Evolutionary conservation across 768 basidiomycete species (phyloP), one percentile per base, ranked within the genome.

Genomic region (Grammothele lineata): DNA sequence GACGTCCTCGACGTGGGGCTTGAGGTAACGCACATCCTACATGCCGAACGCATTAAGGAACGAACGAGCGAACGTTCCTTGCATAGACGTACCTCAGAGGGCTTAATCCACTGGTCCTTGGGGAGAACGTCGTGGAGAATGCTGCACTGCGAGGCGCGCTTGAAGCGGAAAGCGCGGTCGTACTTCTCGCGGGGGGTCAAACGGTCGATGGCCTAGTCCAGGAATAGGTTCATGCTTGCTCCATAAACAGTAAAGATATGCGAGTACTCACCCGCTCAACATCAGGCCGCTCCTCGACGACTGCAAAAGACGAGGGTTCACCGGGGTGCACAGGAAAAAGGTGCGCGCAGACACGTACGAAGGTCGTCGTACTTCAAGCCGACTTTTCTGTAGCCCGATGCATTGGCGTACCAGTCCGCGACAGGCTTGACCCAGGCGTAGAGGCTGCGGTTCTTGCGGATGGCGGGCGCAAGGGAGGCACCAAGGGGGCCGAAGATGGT

Each of bases 351-450:
- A 54, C 43, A 78, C 90, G 67, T 57, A 92, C 90, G 73, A 61
- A 99, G 80, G 76, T 99, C 95, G 66, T 99, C 95, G 65, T 96
- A 94, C 62, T 78, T 82, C 69, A 97, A 80, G 56, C 95, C 95
- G 61, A 89, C 75, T 61, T 83, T 76, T 57, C 95, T 80, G 76
- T 93, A 89, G 33, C 94, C 92, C 32, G 85, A 66, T 44, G 84
- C 69, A 63, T 86, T 65, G 57, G 85, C 85, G 62, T 96, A 97
- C 79, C 84, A 86, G 56, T 78, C 74, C 7, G 92, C 88, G 46
- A 96, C 40, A 46, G 92, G 92, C 50, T 81, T 83, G 53, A 95
- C 55, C 69, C 78, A 73, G 50, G 70, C 75, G 63, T 75, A 76
- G 46, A 96, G 75, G 19, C 80, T 75, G 57, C 80, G 78, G 22